Base-by-base conservation (phyloP, 2,329 filamentous ascomycete species). In the Neoscytalidium dimidiatum region DNA sequence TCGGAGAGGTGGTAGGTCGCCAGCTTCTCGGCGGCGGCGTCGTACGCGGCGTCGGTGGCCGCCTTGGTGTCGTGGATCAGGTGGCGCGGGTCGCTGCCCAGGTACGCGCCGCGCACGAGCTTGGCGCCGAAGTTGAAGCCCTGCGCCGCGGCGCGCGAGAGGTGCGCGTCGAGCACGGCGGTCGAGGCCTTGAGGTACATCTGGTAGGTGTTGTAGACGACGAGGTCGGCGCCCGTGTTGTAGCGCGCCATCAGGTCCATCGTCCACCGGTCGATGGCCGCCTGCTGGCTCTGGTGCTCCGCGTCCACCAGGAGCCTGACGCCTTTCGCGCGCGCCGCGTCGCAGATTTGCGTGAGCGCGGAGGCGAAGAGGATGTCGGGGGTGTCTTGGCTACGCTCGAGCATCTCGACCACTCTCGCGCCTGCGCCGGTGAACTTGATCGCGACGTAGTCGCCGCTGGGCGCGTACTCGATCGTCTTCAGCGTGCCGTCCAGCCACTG, bases 151-250 rank as follows among this genome's bases (percentile, higher is more conserved):
- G 85, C 84, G 0, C 74, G 72, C 0, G 73, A 73, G 26, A 87
- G 75, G 66, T 87, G 83, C 7, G 75, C 68, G 6, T 75, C 71
- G 3, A 86, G 68, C 1, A 75, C 77, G 3, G 68, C 70, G 0
- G 79, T 73, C 0, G 81, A 84, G 38, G 75, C 74, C 71, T 85
- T 85, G 33, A 87, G 80, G 69, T 87, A 87, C 63, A 80, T 81
- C 67, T 87, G 85, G 72, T 86, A 86, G 0, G 85, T 86, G 71
- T 82, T 86, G 79, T 94, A 96, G 66, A 97, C 85, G 60, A 94
- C 86, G 70, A 79, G 76, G 21, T 76, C 73, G 28, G 76, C 78
- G 31, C 78, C 73, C 0, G 69, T 72, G 72, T 86, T 86, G 73
- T 81, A 83, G 67, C 79, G 80, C 33, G 83, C 79, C 81, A 85